Conservation (phyloP, 2,329 filamentous ascomycete species). For the Botrytis fabae region DNA sequence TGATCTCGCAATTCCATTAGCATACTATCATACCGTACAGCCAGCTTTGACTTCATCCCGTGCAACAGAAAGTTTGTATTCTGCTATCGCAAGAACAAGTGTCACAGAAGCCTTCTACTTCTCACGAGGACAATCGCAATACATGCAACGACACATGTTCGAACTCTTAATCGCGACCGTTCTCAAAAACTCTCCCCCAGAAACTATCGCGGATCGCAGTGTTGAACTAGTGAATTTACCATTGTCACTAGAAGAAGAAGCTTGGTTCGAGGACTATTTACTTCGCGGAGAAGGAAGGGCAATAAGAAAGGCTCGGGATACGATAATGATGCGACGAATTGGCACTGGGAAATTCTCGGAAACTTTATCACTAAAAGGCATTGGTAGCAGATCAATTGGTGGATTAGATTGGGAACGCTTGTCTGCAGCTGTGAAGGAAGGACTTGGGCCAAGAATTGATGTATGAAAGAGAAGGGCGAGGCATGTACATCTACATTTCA, state of each 20-base stretch:
- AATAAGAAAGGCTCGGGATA: slow-evolving; percentile 67
- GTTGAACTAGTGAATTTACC: slow-evolving; percentile 73
- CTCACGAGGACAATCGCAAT: slow-evolving; percentile 62
- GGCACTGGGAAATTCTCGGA: slow-evolving; percentile 61
- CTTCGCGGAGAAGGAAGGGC: slow-evolving; percentile 63
- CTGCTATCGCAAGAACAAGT: slow-evolving; percentile 65
- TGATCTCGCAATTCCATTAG: slow-evolving; percentile 67
- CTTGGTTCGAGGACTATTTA: slow-evolving; percentile 71
- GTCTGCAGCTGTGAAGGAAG: slow-evolving; percentile 36
- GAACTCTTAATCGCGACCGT: slow-evolving; percentile 63
- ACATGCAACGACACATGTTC: slow-evolving; percentile 64
- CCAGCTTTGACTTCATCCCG: slow-evolving; percentile 66
- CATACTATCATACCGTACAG: slow-evolving; percentile 76
- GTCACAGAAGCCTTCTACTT: slow-evolving; percentile 75
- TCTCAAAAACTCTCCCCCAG: slow-evolving; percentile 45
- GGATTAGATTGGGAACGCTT: slow-evolving; percentile 39
- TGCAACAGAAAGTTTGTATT: slow-evolving; percentile 67
- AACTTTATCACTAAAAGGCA: slow-evolving; percentile 47
- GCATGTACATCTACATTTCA: slow-evolving; percentile 16
- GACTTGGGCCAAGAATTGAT: slow-evolving; percentile 37
- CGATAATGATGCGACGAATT: slow-evolving; percentile 71
- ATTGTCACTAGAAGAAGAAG: slow-evolving; percentile 68
- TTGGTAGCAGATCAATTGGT: slow-evolving; percentile 31
- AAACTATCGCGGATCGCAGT: slow-evolving; percentile 54
- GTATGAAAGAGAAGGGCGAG: slow-evolving; percentile 3